phyloP scores from a whole-genome alignment of 2,329 filamentous ascomycete species.

The Aspergillus chevalieri region DNA sequence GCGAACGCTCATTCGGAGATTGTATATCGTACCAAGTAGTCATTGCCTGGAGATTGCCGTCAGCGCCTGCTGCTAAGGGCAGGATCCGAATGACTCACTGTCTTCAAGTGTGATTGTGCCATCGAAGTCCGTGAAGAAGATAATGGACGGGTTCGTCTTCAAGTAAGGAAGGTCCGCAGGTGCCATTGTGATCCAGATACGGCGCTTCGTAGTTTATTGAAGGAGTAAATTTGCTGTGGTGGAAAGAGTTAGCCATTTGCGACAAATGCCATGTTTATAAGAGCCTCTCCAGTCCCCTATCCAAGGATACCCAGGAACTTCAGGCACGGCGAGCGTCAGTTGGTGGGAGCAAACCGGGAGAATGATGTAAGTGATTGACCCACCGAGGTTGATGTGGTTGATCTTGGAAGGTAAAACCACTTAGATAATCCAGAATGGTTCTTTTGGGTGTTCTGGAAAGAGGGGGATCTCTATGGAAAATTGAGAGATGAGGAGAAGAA shows the following conservation, averaged over 20 bases:
- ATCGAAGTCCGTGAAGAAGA: slow-evolving; percentile 99
- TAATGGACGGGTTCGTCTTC: slow-evolving; percentile 67
- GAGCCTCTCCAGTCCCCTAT: background rate
- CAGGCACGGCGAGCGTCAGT: slow-evolving; percentile 1
- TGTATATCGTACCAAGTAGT: slow-evolving; percentile 49
- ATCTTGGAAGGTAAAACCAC: slow-evolving; percentile 4
- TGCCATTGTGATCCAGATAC: slow-evolving; percentile 19
- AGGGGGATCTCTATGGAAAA: background rate
- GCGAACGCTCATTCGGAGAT: background rate
- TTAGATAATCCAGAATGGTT: background rate
- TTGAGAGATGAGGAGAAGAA: background rate
- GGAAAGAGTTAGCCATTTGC: too few species aligned
- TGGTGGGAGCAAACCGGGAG: slow-evolving; percentile 1
- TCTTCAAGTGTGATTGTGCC: slow-evolving; percentile 81
- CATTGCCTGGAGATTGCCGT: slow-evolving; percentile 48
- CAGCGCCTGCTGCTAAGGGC: slow-evolving; percentile 5
- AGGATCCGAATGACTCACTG: slow-evolving; percentile 41
- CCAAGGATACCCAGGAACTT: background rate
- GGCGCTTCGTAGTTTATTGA: too few species aligned
- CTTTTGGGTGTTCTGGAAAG: background rate
- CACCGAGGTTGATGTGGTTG: background rate
- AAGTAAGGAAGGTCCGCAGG: slow-evolving; percentile 34
- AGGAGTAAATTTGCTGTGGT: too few species aligned
- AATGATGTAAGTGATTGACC: background rate
- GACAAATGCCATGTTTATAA: background rate